Conservation (phyloP, 139 green algal species). For the Chlorella vulgaris region DNA sequence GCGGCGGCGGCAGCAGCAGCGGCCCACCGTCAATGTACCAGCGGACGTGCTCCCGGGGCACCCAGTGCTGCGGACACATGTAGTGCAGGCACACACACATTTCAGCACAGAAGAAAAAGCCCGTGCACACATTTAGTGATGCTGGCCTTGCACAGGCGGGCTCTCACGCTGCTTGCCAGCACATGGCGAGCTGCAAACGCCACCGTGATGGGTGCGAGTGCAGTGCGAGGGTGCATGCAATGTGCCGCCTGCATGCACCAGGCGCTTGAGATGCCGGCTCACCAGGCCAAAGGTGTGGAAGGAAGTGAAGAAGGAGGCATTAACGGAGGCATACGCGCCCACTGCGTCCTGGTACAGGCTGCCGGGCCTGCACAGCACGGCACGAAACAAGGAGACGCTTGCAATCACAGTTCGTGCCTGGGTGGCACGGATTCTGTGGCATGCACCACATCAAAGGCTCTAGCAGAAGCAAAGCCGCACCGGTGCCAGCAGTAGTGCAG, state of each 20-base stretch:
- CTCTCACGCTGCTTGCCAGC: neutral
- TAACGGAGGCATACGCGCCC: constrained; percentile 24
- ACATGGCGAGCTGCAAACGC: neutral
- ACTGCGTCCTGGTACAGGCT: constrained; percentile 31
- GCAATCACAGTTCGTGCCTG: too few relatives aligned
- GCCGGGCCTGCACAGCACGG: constrained; percentile 1
- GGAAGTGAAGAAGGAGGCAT: constrained; percentile 25
- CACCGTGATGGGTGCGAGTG: too few relatives aligned
- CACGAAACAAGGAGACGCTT: too few relatives aligned
- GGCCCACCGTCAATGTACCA: constrained; percentile 55
- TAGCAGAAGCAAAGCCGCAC: too few relatives aligned
- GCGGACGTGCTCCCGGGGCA: constrained; percentile 28
- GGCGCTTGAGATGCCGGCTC: neutral
- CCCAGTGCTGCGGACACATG: neutral
- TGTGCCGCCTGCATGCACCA: neutral
- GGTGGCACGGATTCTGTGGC: too few relatives aligned
- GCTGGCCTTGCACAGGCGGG: too few relatives aligned
- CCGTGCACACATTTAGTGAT: too few relatives aligned
- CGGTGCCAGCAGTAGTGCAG: too few relatives aligned
- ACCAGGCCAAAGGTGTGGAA: constrained; percentile 52
- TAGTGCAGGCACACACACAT: neutral
- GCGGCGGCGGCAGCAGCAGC: too few relatives aligned
- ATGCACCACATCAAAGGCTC: too few relatives aligned
- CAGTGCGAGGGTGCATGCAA: neutral
- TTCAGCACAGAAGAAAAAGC: neutral